Evolutionary conservation across 805 yeast genomes (phyloP).

Genomic region (Teunomyces barrocoloradensis): DNA sequence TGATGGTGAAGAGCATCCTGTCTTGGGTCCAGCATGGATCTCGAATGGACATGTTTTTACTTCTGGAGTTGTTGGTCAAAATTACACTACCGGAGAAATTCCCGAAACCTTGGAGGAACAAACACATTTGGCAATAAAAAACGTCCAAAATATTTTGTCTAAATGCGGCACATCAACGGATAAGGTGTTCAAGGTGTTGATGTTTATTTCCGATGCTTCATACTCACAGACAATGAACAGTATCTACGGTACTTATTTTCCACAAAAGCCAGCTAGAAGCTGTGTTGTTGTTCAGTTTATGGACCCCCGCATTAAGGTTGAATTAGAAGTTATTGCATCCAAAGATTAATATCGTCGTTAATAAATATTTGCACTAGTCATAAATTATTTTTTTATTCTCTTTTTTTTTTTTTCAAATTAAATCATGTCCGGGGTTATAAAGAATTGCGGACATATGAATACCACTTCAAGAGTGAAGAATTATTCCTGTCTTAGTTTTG

Average conservation of each 20-base stretch:
- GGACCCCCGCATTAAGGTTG: slow-evolving; percentile 48
- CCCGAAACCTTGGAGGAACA: slow-evolving; percentile 46
- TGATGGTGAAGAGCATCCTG: slow-evolving; percentile 30
- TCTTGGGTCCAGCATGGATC: slow-evolving; percentile 28
- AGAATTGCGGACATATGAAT: too few species aligned
- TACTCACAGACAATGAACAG: slow-evolving; percentile 44
- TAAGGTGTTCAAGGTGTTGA: slow-evolving; percentile 47
- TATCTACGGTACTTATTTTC: slow-evolving; percentile 46
- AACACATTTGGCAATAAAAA: slow-evolving; percentile 43
- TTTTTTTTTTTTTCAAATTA: not conserved
- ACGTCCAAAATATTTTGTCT: slow-evolving; percentile 40
- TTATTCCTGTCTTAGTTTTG: not conserved
- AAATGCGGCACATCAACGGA: slow-evolving; percentile 47
- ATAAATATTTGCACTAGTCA: not conserved
- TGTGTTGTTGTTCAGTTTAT: slow-evolving; percentile 53
- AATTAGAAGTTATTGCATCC: slow-evolving; percentile 49
- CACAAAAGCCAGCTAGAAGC: slow-evolving; percentile 51
- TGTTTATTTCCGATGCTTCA: slow-evolving; percentile 45
- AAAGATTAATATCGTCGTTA: slow-evolving; percentile 13
- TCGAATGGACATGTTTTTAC: slow-evolving; percentile 22
- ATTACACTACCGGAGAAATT: slow-evolving; percentile 37
- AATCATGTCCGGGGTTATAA: not conserved
- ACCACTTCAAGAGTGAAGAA: too few species aligned
- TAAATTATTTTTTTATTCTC: not conserved
- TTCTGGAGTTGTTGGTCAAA: slow-evolving; percentile 21